Percentiles rank a stretch among this genome's conserved stretches.
Conservation (phyloP, 495 filamentous ascomycete species). For the Trichocladium uniseriatum region DNA sequence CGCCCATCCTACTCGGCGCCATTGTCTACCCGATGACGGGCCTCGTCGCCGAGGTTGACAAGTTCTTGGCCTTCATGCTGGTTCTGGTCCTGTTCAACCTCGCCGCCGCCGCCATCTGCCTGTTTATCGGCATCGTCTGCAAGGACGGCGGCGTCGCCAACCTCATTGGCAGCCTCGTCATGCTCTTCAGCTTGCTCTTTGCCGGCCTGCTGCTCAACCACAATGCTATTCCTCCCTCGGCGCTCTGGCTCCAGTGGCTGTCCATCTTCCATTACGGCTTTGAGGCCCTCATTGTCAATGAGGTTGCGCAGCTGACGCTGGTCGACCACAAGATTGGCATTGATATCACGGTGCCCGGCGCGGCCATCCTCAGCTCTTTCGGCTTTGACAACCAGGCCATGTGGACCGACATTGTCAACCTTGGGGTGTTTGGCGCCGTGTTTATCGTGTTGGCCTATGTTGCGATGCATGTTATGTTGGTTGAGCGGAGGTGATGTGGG, state of each 20-base stretch:
- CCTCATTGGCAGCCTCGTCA: conserved; percentile 87
- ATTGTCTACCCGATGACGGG: conserved; percentile 98
- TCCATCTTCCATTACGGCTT: conserved; percentile 99
- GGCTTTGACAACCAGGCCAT: conserved; percentile 78
- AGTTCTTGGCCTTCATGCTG: conserved; percentile 87
- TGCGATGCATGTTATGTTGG: conserved; percentile 87
- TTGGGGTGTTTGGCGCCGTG: conserved; percentile 69
- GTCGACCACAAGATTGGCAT: conserved; percentile 90
- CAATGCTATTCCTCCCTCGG: conserved; percentile 73
- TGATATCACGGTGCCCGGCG: conserved; percentile 91
- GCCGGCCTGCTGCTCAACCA: conserved; percentile 90
- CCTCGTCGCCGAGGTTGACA: conserved; percentile 68
- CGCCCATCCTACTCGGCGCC: conserved; percentile 90
- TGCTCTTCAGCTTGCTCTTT: conserved; percentile 95
- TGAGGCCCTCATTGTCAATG: conserved; percentile 93
- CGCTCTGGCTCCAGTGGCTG: conserved; percentile 86
- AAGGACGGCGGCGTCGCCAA: conserved; percentile 89
- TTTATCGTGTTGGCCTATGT: conserved; percentile 85
- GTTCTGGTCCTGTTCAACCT: conserved; percentile 94
- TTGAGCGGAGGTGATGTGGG: conserved; percentile 69
- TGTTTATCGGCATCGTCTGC: conserved; percentile 95
- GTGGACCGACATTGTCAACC: conserved; percentile 75
- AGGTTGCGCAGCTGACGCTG: conserved; percentile 83
- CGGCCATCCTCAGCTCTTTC: conserved; percentile 87
- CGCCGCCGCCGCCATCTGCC: conserved; percentile 80